phyloP scores from a whole-genome alignment of 805 yeast species.

The Saccharomycopsis sp. region DNA sequence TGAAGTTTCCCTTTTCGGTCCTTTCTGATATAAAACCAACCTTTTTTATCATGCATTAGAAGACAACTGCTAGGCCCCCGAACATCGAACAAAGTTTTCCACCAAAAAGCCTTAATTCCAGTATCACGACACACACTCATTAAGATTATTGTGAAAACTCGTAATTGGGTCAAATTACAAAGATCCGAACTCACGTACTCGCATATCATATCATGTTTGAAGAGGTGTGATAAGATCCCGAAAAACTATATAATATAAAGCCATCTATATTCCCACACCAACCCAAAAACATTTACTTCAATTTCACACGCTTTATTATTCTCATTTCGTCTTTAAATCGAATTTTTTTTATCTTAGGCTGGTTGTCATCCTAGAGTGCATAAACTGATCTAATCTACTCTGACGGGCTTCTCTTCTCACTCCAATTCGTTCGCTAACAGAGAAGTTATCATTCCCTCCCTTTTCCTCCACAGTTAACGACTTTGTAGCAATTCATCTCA shows the following conservation, averaged over 20 bases:
- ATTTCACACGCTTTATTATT: too few relatives aligned
- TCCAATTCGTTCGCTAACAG: too few relatives aligned
- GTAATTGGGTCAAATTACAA: background rate
- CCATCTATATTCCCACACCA: background rate
- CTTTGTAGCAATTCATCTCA: background rate
- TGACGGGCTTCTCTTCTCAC: too few relatives aligned
- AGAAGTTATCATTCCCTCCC: too few relatives aligned
- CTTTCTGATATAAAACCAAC: background rate
- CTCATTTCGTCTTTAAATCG: too few relatives aligned
- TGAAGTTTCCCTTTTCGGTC: background rate
- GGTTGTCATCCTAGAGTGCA: too few relatives aligned
- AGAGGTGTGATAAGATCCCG: background rate
- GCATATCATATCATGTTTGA: background rate
- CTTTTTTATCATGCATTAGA: background rate
- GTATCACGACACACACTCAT: background rate
- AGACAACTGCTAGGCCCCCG: background rate
- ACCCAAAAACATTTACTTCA: too few relatives aligned
- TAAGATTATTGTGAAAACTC: background rate
- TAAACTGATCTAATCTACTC: too few relatives aligned
- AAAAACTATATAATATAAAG: background rate
- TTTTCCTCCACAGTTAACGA: too few relatives aligned
- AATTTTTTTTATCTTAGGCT: too few relatives aligned
- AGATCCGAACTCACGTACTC: background rate
- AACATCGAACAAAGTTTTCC: background rate
- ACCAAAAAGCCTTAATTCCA: background rate